phyloP scores from a whole-genome alignment of 2,329 filamentous ascomycete genomes.

The Xylaria multiplex region DNA sequence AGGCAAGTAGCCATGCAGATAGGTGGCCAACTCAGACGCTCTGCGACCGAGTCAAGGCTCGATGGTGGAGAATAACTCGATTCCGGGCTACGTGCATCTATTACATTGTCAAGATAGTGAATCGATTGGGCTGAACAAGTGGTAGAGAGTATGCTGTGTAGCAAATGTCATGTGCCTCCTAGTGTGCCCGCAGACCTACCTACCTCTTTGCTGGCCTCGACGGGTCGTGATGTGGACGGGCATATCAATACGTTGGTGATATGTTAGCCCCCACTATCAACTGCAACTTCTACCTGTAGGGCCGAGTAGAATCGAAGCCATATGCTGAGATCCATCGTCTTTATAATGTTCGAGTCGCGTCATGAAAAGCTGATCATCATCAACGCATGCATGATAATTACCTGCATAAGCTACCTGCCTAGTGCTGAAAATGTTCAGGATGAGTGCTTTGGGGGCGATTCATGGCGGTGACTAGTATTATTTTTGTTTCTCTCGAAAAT shows the following conservation, averaged over 20 bases:
- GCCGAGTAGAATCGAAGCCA: not conserved
- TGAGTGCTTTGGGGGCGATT: no score
- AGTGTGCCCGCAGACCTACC: conserved; percentile 20
- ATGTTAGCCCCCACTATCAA: conserved; percentile 1
- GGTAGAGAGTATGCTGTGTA: conserved; percentile 40
- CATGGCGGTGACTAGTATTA: not conserved
- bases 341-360: not conserved
- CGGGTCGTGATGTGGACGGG: conserved; percentile 6
- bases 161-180: conserved; percentile 34
- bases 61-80: conserved; percentile 2
- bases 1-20: conserved; percentile 39
- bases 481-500: not conserved
- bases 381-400: not conserved
- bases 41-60: conserved; percentile 21
- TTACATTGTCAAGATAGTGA: conserved; percentile 13
- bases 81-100: conserved; percentile 34
- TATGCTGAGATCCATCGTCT: not conserved
- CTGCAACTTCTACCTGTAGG: conserved; percentile 3
- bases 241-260: not conserved
- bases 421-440: no score
- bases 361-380: not conserved
- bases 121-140: conserved; percentile 24
- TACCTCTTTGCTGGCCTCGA: conserved; percentile 10
- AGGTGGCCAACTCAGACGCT: conserved; percentile 10
- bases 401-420: not conserved